A percentile compares a stretch with the other conserved stretches of the same genome.
phyloP scores from a whole-genome alignment of 2,329 filamentous ascomycete genomes.

The Talaromyces marneffei region DNA sequence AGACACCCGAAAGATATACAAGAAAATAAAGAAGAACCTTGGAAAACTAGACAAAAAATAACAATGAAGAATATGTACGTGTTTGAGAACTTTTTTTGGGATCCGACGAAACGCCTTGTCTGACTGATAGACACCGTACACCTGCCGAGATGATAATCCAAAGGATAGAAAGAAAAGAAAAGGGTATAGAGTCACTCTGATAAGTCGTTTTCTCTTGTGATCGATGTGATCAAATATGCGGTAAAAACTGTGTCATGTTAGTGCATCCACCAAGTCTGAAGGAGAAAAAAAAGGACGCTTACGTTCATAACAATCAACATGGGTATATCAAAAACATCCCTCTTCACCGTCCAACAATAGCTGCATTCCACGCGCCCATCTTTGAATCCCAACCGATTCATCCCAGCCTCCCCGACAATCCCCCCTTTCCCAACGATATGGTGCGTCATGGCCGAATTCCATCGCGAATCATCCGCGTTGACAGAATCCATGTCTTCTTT shows the following conservation, averaged over 20 bases:
- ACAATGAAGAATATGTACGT: background rate
- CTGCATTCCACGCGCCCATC: constrained; percentile 92
- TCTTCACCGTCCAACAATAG: constrained; percentile 94
- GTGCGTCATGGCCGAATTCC: constrained; percentile 26
- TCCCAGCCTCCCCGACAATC: constrained; percentile 56
- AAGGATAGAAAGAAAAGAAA: background rate
- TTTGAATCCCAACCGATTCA: constrained; percentile 69
- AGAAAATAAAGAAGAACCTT: background rate
- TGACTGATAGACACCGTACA: background rate
- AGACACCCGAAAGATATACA: background rate
- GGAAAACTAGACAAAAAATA: background rate
- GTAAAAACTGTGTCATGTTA: constrained; percentile 33
- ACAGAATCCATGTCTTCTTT: constrained; percentile 51
- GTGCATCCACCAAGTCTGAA: constrained; percentile 7
- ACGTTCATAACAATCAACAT: constrained; percentile 99
- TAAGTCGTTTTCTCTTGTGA: background rate
- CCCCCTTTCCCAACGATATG: constrained; percentile 38
- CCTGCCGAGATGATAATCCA: background rate
- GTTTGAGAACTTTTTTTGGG: background rate
- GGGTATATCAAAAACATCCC: constrained; percentile 95
- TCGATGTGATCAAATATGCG: constrained; percentile 38
- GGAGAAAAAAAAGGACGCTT: constrained; percentile 43
- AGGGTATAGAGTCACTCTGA: background rate
- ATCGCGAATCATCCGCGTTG: constrained; percentile 43
- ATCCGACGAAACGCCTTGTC: constrained; percentile 3